Conservation (phyloP, 495 filamentous ascomycete genomes). For the Annulohypoxylon nitens region DNA sequence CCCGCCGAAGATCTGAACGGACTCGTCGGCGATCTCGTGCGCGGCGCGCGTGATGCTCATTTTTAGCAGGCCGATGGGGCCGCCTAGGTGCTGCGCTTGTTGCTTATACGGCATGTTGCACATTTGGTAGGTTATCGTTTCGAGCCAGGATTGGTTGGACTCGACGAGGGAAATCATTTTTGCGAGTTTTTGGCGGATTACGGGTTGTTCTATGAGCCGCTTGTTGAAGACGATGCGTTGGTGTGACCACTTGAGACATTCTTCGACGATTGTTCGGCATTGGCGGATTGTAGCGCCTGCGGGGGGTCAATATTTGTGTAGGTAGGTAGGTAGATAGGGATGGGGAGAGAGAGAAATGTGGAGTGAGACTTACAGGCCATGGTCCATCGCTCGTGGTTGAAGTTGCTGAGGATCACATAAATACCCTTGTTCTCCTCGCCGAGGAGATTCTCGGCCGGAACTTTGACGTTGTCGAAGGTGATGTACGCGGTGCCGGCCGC, state of each 20-base stretch:
- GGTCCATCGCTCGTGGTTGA: conserved; percentile 85
- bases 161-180: conserved; percentile 89
- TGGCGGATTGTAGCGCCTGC: conserved; percentile 72
- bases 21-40: conserved; percentile 84
- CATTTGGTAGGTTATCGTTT: conserved; percentile 88
- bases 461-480: conserved; percentile 88
- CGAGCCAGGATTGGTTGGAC: conserved; percentile 86
- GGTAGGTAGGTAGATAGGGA: too few relatives aligned
- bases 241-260: conserved; percentile 90
- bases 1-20: conserved; percentile 89
- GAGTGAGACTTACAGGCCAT: conserved; percentile 62
- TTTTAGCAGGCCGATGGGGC: conserved; percentile 87
- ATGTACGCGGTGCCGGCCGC: conserved; percentile 84
- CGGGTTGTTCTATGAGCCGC: conserved; percentile 83
- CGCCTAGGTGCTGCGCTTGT: conserved; percentile 80
- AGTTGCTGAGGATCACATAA: conserved; percentile 88
- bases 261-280: conserved; percentile 79
- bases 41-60: conserved; percentile 79
- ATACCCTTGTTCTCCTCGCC: conserved; percentile 91
- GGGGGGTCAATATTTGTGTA: too few relatives aligned
- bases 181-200: conserved; percentile 89
- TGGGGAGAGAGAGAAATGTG: neutral
- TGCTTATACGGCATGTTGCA: conserved; percentile 84
- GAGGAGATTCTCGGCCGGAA: conserved; percentile 81
- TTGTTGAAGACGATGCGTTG: conserved; percentile 90